phyloP scores from a whole-genome alignment of 352 stramenopile genomes.

The Phytophthora constricta region DNA sequence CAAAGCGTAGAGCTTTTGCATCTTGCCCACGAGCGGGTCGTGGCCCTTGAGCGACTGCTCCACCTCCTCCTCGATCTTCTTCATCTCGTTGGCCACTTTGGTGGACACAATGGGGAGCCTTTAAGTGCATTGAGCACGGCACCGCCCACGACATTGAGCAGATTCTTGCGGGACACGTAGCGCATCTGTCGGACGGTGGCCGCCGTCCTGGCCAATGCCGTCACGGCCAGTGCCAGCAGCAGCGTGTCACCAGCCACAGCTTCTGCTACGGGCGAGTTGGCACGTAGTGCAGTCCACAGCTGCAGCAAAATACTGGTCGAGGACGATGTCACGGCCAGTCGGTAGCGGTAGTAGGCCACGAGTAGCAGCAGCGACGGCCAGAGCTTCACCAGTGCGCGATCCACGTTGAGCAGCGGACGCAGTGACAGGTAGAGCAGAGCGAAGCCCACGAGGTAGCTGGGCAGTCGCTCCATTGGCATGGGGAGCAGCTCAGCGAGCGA shows the following conservation, averaged over 20 bases:
- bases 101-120: slow-evolving; percentile 62
- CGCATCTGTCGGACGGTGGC: slow-evolving; percentile 58
- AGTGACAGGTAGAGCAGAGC: slow-evolving; percentile 68
- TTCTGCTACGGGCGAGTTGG: slow-evolving; percentile 38
- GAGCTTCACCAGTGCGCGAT: slow-evolving; percentile 62
- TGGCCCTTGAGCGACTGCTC: slow-evolving; percentile 76
- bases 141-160: slow-evolving; percentile 77
- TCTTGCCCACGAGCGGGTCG: slow-evolving; percentile 41
- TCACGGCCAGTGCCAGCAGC: slow-evolving; percentile 28
- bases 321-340: slow-evolving; percentile 9
- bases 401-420: slow-evolving; percentile 70
- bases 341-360: slow-evolving; percentile 63
- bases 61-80: slow-evolving; percentile 81
- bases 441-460: slow-evolving; percentile 41
- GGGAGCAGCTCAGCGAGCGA: slow-evolving; percentile 28
- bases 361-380: slow-evolving; percentile 61
- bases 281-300: slow-evolving; percentile 35
- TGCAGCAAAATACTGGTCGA: slow-evolving; percentile 43
- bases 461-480: slow-evolving; percentile 39
- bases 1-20: slow-evolving; percentile 63
- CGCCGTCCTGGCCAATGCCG: slow-evolving; percentile 35
- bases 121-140: slow-evolving; percentile 56
- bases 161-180: slow-evolving; percentile 78
- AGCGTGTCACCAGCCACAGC: slow-evolving; percentile 49
- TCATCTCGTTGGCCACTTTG: slow-evolving; percentile 69